phyloP scores from a whole-genome alignment of 805 yeast genomes.

The Saturnispora dispora region DNA sequence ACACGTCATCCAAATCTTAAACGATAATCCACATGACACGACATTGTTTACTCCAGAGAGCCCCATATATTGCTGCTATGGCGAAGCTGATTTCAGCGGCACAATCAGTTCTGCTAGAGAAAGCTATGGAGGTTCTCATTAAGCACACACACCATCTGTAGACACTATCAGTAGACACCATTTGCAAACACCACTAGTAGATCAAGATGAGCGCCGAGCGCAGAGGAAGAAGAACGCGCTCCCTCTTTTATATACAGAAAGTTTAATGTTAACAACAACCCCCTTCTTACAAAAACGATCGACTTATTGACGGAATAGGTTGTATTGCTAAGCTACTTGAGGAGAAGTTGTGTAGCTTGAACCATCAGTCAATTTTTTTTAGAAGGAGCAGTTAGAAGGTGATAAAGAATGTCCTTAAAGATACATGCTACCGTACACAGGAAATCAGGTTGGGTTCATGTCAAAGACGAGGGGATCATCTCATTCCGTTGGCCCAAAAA shows the following conservation, averaged over 20 bases:
- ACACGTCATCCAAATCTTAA: not conserved
- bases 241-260: constrained; percentile 5
- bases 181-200: not conserved
- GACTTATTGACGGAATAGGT: not conserved
- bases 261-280: constrained; percentile 3
- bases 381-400: not conserved
- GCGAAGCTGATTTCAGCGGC: not conserved
- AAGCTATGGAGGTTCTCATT: not conserved
- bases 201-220: constrained; percentile 1
- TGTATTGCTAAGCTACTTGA: not conserved
- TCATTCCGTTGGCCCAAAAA: constrained; percentile 91
- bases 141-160: no score
- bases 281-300: not conserved
- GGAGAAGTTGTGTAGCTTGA: not conserved
- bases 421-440: constrained; percentile 29
- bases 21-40: not conserved
- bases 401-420: constrained; percentile 10
- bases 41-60: not conserved
- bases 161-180: no score
- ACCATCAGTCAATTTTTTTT: not conserved
- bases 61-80: not conserved
- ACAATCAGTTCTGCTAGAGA: not conserved
- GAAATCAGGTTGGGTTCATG: constrained; percentile 77
- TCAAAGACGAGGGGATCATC: constrained; percentile 86
- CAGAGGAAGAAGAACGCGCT: not conserved